A percentile compares a stretch with the other conserved stretches of the same genome.
Evolutionary conservation across 163 green algal genomes (phyloP).

Genomic region (Prototheca wickerhamii): DNA sequence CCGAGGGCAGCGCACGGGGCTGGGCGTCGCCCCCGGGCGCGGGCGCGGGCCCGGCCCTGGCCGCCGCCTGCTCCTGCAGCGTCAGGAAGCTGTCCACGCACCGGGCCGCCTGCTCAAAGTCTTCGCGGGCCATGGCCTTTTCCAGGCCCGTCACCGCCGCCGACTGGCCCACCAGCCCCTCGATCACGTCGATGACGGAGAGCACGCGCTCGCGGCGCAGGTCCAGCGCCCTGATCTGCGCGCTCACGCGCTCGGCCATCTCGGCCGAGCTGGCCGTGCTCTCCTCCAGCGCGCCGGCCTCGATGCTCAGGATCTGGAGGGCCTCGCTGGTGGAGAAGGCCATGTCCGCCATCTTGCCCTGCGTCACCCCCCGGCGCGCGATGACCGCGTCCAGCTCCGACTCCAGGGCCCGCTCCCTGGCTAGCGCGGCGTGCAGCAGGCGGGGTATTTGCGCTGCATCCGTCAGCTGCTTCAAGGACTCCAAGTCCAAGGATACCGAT

Average conservation of each 20-base stretch:
- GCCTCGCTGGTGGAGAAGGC: slow-evolving; percentile 37
- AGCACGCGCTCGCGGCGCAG: slow-evolving; percentile 55
- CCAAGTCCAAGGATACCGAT: slow-evolving; percentile 9
- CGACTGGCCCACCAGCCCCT: slow-evolving; percentile 68
- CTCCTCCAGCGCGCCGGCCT: slow-evolving; percentile 67
- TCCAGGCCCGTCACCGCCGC: slow-evolving; percentile 75
- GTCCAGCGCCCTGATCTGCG: slow-evolving; percentile 74
- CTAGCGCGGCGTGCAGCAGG: slow-evolving; percentile 67
- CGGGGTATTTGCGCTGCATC: slow-evolving; percentile 43
- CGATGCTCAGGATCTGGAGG: slow-evolving; percentile 65
- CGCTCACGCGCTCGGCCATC: slow-evolving; percentile 76
- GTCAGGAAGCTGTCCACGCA: slow-evolving; percentile 70
- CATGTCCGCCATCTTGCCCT: slow-evolving; percentile 34
- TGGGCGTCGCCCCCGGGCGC: slow-evolving; percentile 23
- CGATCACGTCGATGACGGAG: slow-evolving; percentile 60
- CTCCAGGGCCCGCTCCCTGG: slow-evolving; percentile 74
- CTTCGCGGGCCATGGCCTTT: slow-evolving; percentile 50
- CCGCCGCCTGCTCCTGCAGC: slow-evolving; percentile 50
- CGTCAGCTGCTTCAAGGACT: slow-evolving; percentile 44
- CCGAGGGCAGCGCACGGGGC: not conserved
- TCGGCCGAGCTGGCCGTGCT: slow-evolving; percentile 62
- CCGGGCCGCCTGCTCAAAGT: slow-evolving; percentile 79
- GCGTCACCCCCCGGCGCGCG: slow-evolving; percentile 43
- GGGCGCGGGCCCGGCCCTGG: not conserved
- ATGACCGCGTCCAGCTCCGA: slow-evolving; percentile 68